Conservation (phyloP, 441 rosid species). For the Rhodomyrtus psidioides region DNA sequence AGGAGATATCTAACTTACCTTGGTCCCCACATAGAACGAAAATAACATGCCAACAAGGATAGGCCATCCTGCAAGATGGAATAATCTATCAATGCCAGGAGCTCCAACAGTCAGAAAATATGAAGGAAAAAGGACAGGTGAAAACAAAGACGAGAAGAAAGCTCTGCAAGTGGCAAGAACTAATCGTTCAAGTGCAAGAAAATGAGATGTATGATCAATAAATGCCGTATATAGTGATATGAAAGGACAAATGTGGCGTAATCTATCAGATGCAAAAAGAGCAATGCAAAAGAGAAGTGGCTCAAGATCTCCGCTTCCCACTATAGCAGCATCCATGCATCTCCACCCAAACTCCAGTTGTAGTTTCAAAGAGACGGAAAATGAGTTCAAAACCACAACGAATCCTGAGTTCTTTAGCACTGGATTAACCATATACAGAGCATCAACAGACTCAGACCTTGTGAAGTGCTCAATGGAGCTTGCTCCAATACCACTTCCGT, state of each 20-base stretch:
- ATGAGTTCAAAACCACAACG: background rate
- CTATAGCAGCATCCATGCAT: background rate
- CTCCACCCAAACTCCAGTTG: background rate
- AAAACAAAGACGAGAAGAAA: background rate
- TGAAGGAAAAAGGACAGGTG: background rate
- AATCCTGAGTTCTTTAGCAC: background rate
- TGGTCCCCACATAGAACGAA: conserved; percentile 67
- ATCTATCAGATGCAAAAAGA: background rate
- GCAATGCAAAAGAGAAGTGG: background rate
- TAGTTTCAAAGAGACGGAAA: background rate
- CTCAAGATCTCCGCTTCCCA: background rate
- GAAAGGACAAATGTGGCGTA: background rate
- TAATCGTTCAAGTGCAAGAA: background rate
- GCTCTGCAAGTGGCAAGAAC: background rate
- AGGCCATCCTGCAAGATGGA: conserved; percentile 44
- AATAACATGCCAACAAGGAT: conserved; percentile 52
- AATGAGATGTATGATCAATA: background rate
- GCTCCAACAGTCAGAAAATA: background rate
- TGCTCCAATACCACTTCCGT: background rate
- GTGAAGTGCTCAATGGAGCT: background rate
- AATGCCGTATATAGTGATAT: background rate
- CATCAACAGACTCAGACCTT: background rate
- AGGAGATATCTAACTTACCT: conserved; percentile 33
- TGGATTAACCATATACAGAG: background rate
- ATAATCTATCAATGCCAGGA: background rate